These are phyloP conservation scores for Aureobasidium sp. DNA, from an alignment of 2,329 filamentous ascomycete species.

Conservation along the genomic window DNA sequence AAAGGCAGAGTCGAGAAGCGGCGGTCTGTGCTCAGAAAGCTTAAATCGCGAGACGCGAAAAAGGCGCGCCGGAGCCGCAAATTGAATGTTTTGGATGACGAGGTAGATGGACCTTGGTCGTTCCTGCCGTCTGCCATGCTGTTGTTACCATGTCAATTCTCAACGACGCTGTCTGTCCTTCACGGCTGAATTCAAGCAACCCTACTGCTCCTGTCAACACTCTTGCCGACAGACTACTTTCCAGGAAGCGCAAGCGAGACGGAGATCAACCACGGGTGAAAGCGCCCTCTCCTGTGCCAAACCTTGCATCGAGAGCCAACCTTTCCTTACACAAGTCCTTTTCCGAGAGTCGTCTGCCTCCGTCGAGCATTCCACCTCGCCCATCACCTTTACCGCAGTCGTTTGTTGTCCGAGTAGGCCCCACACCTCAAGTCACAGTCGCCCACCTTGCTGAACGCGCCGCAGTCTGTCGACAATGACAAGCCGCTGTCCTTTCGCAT, in stretches of 20 bases:
- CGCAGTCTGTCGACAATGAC: constrained; percentile 7
- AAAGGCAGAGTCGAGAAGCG: neutral
- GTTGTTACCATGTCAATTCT: constrained; percentile 10
- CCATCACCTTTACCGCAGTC: neutral
- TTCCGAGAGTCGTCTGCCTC: neutral
- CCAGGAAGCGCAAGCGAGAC: constrained; percentile 11
- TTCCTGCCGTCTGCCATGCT: neutral
- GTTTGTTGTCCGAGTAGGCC: neutral
- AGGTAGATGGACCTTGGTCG: neutral
- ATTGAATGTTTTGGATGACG: neutral
- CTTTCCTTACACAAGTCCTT: neutral
- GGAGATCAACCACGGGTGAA: neutral
- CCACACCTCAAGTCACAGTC: too few species aligned
- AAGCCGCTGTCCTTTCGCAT: constrained; percentile 22
- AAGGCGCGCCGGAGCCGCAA: neutral
- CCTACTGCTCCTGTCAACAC: neutral
- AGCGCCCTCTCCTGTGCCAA: neutral
- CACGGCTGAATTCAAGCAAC: neutral
- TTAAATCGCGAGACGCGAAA: neutral
- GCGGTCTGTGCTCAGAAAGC: neutral
- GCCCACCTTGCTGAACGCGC: neutral
- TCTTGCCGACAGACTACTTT: neutral
- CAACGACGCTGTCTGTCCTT: neutral
- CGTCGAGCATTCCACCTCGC: neutral
- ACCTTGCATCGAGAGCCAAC: neutral